These are phyloP conservation scores for Chaetomium tenue DNA, from an alignment of 495 filamentous ascomycete genomes.

Conservation along the genomic window DNA sequence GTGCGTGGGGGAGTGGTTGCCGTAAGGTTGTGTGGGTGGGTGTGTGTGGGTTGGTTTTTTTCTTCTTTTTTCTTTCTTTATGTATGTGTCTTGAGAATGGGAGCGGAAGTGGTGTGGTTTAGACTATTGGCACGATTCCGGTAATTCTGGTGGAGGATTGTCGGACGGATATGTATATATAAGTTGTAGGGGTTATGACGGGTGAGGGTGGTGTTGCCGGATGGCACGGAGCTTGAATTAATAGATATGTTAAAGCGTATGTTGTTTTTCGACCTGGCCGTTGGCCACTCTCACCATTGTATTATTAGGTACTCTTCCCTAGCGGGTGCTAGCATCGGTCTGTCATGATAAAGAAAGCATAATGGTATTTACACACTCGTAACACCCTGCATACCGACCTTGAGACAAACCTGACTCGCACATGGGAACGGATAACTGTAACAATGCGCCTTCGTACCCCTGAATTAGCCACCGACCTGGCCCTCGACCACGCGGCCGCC, in stretches of 20 bases:
- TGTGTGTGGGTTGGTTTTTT: neutral
- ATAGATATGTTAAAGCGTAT: neutral
- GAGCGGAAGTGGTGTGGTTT: too few relatives aligned
- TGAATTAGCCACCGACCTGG: slow-evolving; percentile 4
- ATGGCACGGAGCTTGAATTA: neutral
- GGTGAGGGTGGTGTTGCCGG: neutral
- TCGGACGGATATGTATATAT: neutral
- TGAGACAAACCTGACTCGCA: slow-evolving; percentile 2
- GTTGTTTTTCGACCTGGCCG: neutral
- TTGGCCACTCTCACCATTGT: too few relatives aligned
- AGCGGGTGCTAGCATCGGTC: too few relatives aligned
- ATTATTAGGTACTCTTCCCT: too few relatives aligned
- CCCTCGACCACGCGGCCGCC: neutral
- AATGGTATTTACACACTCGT: neutral
- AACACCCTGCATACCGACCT: neutral
- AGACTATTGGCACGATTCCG: too few relatives aligned
- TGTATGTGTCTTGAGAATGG: too few relatives aligned
- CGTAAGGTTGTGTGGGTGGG: neutral
- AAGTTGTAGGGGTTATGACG: neutral
- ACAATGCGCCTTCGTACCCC: neutral
- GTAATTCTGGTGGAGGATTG: neutral
- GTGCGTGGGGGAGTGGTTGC: neutral
- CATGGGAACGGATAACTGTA: too few relatives aligned
- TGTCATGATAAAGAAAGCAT: neutral
- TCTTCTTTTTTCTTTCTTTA: too few relatives aligned